These are phyloP conservation scores for Beauveria scarabaeidicola DNA, from an alignment of 2,329 filamentous ascomycete genomes.

Conservation along the genomic window DNA sequence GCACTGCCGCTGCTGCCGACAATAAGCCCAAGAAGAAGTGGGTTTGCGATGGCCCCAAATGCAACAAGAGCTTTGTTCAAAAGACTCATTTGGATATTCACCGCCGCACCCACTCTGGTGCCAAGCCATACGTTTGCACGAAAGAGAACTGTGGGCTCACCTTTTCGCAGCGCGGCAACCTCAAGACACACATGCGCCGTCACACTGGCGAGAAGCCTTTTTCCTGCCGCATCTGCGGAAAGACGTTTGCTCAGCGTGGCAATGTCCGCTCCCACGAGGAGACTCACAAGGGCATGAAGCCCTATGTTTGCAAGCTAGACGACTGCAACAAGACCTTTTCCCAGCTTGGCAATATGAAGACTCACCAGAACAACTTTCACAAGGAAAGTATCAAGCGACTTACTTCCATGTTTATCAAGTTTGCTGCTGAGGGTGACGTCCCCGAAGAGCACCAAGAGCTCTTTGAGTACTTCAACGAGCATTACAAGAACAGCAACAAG, in stretches of 20 bases:
- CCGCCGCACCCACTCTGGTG: constrained; percentile 76
- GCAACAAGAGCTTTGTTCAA: constrained; percentile 76
- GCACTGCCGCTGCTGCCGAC: constrained; percentile 19
- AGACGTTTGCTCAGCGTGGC: constrained; percentile 75
- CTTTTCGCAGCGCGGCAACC: constrained; percentile 85
- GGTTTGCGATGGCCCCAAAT: constrained; percentile 63
- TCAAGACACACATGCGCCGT: constrained; percentile 83
- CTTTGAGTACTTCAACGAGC: constrained; percentile 71
- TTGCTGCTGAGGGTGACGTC: constrained; percentile 49
- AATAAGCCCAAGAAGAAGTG: constrained; percentile 50
- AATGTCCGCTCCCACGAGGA: constrained; percentile 79
- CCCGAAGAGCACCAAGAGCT: constrained; percentile 62
- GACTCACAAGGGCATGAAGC: constrained; percentile 69
- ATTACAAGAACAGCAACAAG: constrained; percentile 99
- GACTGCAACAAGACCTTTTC: constrained; percentile 83
- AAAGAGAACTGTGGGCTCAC: constrained; percentile 64
- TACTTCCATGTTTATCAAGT: constrained; percentile 59
- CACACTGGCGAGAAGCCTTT: constrained; percentile 86
- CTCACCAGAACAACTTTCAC: constrained; percentile 93
- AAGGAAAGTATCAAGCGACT: constrained; percentile 61
- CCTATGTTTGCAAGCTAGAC: constrained; percentile 73
- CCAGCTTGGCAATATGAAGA: constrained; percentile 88
- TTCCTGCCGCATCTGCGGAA: constrained; percentile 69
- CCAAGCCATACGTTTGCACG: constrained; percentile 75
- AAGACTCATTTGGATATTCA: constrained; percentile 93